phyloP scores from a whole-genome alignment of 257 asterid species.

The Solanum chiquidenum region DNA sequence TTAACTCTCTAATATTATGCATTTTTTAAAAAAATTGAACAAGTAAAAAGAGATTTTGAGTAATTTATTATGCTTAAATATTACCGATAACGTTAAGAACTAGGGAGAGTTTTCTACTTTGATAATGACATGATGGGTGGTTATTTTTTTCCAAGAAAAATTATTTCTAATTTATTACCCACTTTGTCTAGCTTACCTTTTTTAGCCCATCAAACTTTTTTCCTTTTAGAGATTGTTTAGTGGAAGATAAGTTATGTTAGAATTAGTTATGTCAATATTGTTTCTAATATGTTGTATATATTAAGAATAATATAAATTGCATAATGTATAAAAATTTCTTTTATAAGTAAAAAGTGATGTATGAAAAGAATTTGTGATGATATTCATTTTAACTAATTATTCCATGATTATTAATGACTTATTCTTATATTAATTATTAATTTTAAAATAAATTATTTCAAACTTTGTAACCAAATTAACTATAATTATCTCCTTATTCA shows the following conservation, averaged over 20 bases:
- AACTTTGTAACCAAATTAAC: too few relatives aligned
- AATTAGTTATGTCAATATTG: too few relatives aligned
- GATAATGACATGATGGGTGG: background rate
- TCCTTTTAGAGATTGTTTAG: too few relatives aligned
- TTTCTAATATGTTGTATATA: too few relatives aligned
- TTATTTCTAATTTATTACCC: background rate
- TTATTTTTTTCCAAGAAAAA: background rate
- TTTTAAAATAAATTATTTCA: too few relatives aligned
- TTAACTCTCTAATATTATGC: too few relatives aligned
- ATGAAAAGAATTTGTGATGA: background rate
- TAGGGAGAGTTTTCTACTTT: background rate
- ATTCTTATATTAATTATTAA: too few relatives aligned
- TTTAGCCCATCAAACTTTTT: background rate
- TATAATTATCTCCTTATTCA: too few relatives aligned
- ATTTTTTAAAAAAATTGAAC: too few relatives aligned
- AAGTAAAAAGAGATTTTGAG: rapidly evolving
- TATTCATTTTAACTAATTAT: background rate
- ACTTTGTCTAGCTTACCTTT: background rate
- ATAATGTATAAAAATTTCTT: too few relatives aligned
- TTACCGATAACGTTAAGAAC: background rate
- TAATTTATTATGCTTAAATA: background rate
- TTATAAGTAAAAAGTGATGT: background rate
- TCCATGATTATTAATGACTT: background rate
- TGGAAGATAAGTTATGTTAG: too few relatives aligned
- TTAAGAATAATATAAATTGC: too few relatives aligned